Conservation (phyloP, 192 early-diverging fungal species). For the Lunasporangiospora selenospora region DNA sequence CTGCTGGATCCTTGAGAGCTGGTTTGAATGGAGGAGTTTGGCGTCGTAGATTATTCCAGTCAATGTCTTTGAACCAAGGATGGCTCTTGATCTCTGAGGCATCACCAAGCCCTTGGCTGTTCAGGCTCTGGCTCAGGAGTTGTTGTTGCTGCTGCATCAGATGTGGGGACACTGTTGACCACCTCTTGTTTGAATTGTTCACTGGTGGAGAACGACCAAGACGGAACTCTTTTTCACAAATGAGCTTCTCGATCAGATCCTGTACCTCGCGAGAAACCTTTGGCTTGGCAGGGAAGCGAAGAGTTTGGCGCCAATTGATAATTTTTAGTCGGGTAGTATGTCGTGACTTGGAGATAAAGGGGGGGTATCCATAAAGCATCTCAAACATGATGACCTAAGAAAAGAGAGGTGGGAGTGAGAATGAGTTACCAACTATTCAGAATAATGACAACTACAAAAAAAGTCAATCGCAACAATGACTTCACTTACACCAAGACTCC, state of each 20-base stretch:
- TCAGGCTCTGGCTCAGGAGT: constrained; percentile 18
- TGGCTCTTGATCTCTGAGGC: constrained; percentile 81
- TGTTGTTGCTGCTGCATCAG: constrained; percentile 46
- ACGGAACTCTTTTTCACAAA: constrained; percentile 66
- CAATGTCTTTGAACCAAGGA: constrained; percentile 74
- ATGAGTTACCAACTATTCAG: not conserved
- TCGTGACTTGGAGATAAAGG: constrained; percentile 64
- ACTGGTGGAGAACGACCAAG: constrained; percentile 49
- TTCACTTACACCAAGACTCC: constrained; percentile 70
- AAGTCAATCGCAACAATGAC: not conserved
- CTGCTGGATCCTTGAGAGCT: constrained; percentile 73
- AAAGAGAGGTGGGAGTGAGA: not conserved
- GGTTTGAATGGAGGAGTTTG: constrained; percentile 86
- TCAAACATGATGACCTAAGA: constrained; percentile 70
- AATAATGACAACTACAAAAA: constrained; percentile 1
- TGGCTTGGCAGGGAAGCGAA: constrained; percentile 65
- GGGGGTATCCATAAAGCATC: constrained; percentile 78
- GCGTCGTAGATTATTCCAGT: constrained; percentile 71
- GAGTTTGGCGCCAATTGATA: constrained; percentile 66
- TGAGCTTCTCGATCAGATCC: constrained; percentile 64
- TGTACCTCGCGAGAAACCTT: constrained; percentile 59
- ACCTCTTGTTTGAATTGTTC: constrained; percentile 31
- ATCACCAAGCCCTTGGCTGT: constrained; percentile 52
- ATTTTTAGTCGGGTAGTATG: constrained; percentile 73
- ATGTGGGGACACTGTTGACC: constrained; percentile 45